Conservation (phyloP, 1,284 basidiomycete species). For the Chondrostereum purpureum region DNA sequence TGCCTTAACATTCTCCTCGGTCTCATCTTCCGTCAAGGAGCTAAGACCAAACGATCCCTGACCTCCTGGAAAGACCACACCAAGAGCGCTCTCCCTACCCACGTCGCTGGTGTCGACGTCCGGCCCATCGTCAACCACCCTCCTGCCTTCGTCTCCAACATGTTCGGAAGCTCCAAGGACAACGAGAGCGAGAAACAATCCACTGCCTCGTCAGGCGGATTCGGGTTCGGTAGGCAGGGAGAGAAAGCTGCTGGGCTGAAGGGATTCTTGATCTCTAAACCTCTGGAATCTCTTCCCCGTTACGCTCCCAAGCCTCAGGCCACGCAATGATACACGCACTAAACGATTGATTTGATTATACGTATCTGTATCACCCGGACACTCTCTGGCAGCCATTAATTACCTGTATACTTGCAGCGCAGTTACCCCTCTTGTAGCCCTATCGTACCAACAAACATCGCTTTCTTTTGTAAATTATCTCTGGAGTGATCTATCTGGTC, state of each 20-base stretch:
- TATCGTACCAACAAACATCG: no score
- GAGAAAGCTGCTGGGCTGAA: slow-evolving; percentile 15
- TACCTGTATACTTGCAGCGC: no score
- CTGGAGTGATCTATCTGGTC: no score
- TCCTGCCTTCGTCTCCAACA: slow-evolving; percentile 30
- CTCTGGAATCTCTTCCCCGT: slow-evolving; percentile 48
- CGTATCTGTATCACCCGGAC: no score
- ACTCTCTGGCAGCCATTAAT: no score
- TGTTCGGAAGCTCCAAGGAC: slow-evolving; percentile 30
- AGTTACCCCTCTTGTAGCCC: no score
- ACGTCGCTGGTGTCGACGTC: slow-evolving; percentile 26
- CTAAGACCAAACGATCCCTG: slow-evolving; percentile 59
- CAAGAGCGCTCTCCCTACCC: slow-evolving; percentile 53
- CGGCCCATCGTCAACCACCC: slow-evolving; percentile 23
- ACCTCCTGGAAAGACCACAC: slow-evolving; percentile 57
- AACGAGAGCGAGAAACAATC: slow-evolving; percentile 15
- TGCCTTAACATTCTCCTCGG: slow-evolving; percentile 79
- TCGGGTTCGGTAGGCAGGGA: slow-evolving; percentile 15
- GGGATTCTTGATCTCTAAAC: slow-evolving; percentile 46
- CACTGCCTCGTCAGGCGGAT: slow-evolving; percentile 12
- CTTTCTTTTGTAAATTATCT: no score
- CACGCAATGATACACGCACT: neutral
- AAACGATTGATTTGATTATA: no score
- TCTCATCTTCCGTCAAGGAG: slow-evolving; percentile 61
- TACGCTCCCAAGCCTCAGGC: slow-evolving; percentile 30